Percentiles rank a stretch among this genome's conserved stretches.
Evolutionary conservation across 148 eudicot species (phyloP).

Genomic region (Rhododendron ovatum): DNA sequence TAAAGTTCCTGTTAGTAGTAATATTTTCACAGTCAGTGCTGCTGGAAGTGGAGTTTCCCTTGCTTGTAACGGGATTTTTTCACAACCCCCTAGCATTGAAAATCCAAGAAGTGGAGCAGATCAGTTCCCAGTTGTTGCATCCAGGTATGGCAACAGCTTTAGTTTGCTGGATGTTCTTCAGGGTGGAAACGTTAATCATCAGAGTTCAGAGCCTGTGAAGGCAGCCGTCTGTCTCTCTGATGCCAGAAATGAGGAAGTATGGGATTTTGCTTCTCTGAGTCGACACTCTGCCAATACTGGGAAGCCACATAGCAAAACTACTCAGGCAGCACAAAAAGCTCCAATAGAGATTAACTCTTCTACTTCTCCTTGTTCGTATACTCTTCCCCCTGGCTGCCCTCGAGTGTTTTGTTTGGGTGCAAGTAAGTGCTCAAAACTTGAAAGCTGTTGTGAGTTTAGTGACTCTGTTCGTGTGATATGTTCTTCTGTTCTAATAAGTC

Average conservation of each 20-base stretch:
- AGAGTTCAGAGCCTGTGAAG: constrained; percentile 17
- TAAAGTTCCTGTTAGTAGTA: constrained; percentile 15
- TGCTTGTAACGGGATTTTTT: constrained; percentile 18
- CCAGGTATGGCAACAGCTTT: constrained; percentile 17
- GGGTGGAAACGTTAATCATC: constrained; percentile 15
- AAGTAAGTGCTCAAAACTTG: constrained; percentile 34
- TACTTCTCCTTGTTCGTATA: constrained; percentile 14
- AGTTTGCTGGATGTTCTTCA: constrained; percentile 26
- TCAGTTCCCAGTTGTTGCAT: constrained; percentile 20
- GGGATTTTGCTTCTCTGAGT: constrained; percentile 17
- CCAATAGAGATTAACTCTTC: constrained; percentile 19
- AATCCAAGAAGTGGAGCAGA: constrained; percentile 20
- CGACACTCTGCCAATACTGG: constrained; percentile 20
- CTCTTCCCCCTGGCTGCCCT: constrained; percentile 33
- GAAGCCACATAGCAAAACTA: constrained; percentile 19
- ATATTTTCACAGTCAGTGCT: constrained; percentile 15
- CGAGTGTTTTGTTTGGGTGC: constrained; percentile 63
- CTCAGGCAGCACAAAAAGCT: constrained; percentile 19
- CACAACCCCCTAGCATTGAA: constrained; percentile 27
- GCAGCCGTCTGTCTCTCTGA: constrained; percentile 18
- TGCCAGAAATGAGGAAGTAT: constrained; percentile 22
- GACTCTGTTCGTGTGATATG: neutral
- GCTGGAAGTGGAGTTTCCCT: constrained; percentile 20
- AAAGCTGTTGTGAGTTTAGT: neutral
- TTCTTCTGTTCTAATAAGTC: constrained; percentile 13